Base-by-base conservation (phyloP, 2,329 filamentous ascomycete genomes). In the Talaromyces sp. region DNA sequence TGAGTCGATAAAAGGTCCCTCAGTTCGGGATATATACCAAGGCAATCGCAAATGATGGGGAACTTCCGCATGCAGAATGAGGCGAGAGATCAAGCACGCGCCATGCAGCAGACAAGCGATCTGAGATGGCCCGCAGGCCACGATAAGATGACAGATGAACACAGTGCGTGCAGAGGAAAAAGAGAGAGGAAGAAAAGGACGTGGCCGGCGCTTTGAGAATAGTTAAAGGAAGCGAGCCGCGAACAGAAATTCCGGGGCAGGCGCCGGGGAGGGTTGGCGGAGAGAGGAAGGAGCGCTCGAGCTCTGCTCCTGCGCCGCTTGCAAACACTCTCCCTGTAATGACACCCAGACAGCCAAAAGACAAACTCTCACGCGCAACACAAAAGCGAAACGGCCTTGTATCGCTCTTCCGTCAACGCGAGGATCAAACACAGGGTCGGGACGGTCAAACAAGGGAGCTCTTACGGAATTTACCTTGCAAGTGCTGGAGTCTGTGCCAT, bases 41-140 rank as follows among this genome's bases (percentile, higher is more conserved):
- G 56, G 33, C 23, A 30, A 30, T 57, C 40, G 40, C 23, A 18
- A 31, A 57, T 14, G 60, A 40, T 47, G 47, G 33, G 10, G 28
- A 12, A 40, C 23, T 59, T 36, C 61, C 61, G 61, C 61, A 62
- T 62, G 57, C 61, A 59, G 61, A 56, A 51, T 33, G 55, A 58
- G 54, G 54, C 30, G 40, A 36, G 53, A 57, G 47, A 36, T 62
- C 61, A 62, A 33, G 52, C 28, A 42, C 57, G 42, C 61, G 61
- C 61, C 61, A 62, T 62, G 27, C 50, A 62, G 61, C 47, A 30
- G 50, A 36, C 54, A 56, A 36, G 44, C 44, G 44, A 47, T 47
- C 12, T 9, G 33, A 53, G 61, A 52, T 44, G 61, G 61, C 61
- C 61, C 61, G 57, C 57, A 59, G 60, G 60, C 56, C 50, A 53